phyloP scores from a whole-genome alignment of 495 filamentous ascomycete genomes.

The Parathielavia appendiculata region DNA sequence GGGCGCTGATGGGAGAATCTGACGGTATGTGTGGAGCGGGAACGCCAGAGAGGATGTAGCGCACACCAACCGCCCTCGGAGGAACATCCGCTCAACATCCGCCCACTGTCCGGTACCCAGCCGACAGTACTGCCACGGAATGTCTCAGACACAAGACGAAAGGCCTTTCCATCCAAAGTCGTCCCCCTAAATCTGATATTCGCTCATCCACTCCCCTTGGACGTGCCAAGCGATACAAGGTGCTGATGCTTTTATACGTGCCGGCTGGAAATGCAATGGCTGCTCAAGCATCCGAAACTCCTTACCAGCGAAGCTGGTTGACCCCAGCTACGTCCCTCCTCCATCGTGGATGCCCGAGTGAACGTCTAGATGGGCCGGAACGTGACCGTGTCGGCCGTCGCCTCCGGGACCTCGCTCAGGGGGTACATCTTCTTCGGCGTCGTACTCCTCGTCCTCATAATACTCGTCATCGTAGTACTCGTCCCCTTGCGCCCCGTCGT shows the following conservation, averaged over 20 bases:
- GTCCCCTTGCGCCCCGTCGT: slow-evolving; percentile 28
- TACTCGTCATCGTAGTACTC: slow-evolving; percentile 40
- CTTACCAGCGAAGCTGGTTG: not conserved
- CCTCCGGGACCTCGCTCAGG: slow-evolving; percentile 22
- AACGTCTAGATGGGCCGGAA: slow-evolving; percentile 2
- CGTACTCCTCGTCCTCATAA: slow-evolving; percentile 34
- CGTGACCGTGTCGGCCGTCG: slow-evolving; percentile 24
- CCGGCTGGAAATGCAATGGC: not conserved
- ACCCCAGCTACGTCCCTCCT: slow-evolving; percentile 16
- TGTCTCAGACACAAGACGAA: not conserved
- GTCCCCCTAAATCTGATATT: not conserved
- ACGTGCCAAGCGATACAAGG: not conserved
- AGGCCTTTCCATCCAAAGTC: not conserved
- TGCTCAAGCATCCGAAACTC: not conserved
- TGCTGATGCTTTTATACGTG: slow-evolving; percentile 1
- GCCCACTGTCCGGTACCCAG: not conserved
- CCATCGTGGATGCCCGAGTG: slow-evolving; percentile 15
- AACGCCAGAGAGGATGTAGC: too few species aligned
- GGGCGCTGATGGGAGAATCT: too few species aligned
- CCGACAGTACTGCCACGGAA: not conserved
- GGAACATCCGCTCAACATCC: not conserved
- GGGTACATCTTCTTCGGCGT: slow-evolving; percentile 31
- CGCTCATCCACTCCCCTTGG: not conserved
- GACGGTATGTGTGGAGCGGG: too few species aligned
- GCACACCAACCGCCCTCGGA: not conserved